Percentiles rank a stretch among this genome's conserved stretches.
Evolutionary conservation across 306 rosid genomes (phyloP).

Genomic region (Lathyrus sativus): DNA sequence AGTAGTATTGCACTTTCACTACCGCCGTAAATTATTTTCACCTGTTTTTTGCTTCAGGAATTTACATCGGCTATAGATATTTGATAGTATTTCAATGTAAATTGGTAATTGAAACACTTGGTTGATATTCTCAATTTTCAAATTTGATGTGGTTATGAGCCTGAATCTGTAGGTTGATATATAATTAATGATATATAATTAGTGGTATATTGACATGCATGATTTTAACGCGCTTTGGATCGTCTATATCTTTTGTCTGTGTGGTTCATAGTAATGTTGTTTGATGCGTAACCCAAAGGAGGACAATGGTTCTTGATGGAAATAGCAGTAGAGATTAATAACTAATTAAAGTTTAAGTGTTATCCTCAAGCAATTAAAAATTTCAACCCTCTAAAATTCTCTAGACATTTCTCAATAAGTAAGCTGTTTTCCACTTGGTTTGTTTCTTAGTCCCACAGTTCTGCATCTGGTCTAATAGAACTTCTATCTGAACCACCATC

Average conservation of each 20-base stretch:
- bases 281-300: slow-evolving; percentile 2
- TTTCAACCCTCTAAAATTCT: neutral
- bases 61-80: slow-evolving; percentile 10
- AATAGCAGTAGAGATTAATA: slow-evolving; percentile 5
- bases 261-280: slow-evolving; percentile 7
- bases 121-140: slow-evolving; percentile 18
- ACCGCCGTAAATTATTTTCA: neutral
- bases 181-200: neutral
- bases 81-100: slow-evolving; percentile 18
- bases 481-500: neutral
- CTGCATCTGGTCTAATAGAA: neutral
- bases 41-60: slow-evolving; percentile 9
- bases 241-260: slow-evolving; percentile 3
- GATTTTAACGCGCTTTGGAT: slow-evolving; percentile 9
- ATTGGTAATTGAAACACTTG: slow-evolving; percentile 2
- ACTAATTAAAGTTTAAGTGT: neutral
- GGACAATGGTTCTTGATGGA: neutral
- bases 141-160: neutral
- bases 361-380: too few relatives aligned
- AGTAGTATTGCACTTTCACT: neutral
- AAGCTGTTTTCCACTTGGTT: neutral
- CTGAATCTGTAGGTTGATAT: neutral
- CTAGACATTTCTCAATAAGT: neutral
- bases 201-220: neutral
- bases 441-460: neutral